phyloP scores from a whole-genome alignment of 768 basidiomycete genomes.

The Hygrophorus pudorinus region DNA sequence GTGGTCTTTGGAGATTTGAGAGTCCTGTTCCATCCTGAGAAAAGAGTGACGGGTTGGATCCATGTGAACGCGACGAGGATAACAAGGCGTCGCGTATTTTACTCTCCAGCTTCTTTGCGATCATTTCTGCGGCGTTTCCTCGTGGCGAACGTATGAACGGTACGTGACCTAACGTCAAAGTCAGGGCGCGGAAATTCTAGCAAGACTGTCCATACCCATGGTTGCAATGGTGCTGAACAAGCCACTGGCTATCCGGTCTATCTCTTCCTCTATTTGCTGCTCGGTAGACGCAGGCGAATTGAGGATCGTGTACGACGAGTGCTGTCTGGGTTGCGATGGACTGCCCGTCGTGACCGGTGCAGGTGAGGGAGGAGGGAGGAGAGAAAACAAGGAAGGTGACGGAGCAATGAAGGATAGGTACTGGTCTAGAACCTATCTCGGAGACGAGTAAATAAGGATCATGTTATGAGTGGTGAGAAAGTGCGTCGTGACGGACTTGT shows the following conservation, averaged over 20 bases:
- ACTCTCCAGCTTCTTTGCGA: slow-evolving; percentile 91
- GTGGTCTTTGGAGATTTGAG: slow-evolving; percentile 78
- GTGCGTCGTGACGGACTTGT: slow-evolving; percentile 37
- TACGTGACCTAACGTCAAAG: slow-evolving; percentile 53
- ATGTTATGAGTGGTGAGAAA: slow-evolving; percentile 10
- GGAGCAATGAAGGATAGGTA: slow-evolving; percentile 95
- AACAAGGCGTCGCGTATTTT: slow-evolving; percentile 83
- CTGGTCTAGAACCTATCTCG: slow-evolving; percentile 77
- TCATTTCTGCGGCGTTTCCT: slow-evolving; percentile 98
- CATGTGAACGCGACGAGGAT: slow-evolving; percentile 53
- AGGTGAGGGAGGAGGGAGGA: slow-evolving; percentile 46
- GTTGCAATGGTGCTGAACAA: slow-evolving; percentile 89
- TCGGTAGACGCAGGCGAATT: slow-evolving; percentile 90
- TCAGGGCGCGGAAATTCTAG: background rate
- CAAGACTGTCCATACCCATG: slow-evolving; percentile 38
- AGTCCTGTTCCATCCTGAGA: slow-evolving; percentile 74
- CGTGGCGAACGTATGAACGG: slow-evolving; percentile 91
- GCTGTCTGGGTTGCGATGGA: slow-evolving; percentile 24
- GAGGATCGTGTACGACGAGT: slow-evolving; percentile 73
- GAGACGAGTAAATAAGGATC: slow-evolving; percentile 9
- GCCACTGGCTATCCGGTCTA: slow-evolving; percentile 84
- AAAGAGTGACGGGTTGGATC: slow-evolving; percentile 52
- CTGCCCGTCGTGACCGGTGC: slow-evolving; percentile 23
- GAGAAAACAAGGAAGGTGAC: slow-evolving; percentile 85
- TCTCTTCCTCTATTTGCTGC: slow-evolving; percentile 84